phyloP scores from a whole-genome alignment of 2,329 filamentous ascomycete species.

The Botrytis tulipae region DNA sequence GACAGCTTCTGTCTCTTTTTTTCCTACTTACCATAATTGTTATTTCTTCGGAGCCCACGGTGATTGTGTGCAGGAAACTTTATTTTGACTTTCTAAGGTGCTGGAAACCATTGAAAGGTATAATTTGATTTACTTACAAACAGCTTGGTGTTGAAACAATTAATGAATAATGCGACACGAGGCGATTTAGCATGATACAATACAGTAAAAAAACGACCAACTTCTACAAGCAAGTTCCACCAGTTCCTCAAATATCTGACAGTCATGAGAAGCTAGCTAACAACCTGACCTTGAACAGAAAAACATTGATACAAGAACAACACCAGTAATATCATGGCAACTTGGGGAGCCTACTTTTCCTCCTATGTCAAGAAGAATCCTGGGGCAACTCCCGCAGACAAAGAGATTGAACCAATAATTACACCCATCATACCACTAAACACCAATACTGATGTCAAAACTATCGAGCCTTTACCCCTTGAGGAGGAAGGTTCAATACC shows the following conservation, averaged over 20 bases:
- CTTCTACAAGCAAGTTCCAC: not conserved
- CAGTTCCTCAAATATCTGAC: not conserved
- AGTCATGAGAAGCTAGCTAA: not conserved
- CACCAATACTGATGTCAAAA: not conserved
- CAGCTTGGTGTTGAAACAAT: not conserved
- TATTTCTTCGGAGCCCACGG: not conserved
- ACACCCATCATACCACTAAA: not conserved
- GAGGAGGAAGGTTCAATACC: not conserved
- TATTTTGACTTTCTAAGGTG: slow-evolving; percentile 6
- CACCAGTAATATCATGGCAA: slow-evolving; percentile 23
- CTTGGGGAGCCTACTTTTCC: slow-evolving; percentile 29
- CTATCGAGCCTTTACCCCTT: not conserved
- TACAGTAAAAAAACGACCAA: not conserved
- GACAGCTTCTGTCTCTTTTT: not conserved
- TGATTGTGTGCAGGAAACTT: not conserved
- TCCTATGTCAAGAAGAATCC: slow-evolving; percentile 28
- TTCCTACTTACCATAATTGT: not conserved
- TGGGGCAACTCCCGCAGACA: not conserved
- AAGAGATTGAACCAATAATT: not conserved
- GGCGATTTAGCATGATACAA: no score
- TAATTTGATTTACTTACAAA: not conserved
- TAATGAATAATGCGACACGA: not conserved
- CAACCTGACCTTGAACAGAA: not conserved
- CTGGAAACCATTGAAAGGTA: slow-evolving; percentile 11
- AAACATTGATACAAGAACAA: not conserved